phyloP scores from a whole-genome alignment of 2,329 filamentous ascomycete species.

The Clonostachys rhizophaga region DNA sequence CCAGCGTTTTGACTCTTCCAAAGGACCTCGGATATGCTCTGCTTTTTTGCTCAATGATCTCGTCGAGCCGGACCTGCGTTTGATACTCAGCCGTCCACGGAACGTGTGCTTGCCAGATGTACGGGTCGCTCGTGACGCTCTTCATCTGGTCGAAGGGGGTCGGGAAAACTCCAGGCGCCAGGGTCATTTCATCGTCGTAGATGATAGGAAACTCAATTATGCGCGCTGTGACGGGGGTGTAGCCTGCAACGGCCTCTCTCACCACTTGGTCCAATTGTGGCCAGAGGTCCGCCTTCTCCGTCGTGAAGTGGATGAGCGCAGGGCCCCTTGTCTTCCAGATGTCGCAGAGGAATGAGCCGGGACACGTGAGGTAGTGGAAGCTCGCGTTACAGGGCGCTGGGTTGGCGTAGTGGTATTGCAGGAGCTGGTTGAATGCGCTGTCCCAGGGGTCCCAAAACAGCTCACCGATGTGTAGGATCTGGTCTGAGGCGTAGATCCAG shows the following conservation, averaged over 20 bases:
- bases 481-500: background rate
- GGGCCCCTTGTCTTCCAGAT: background rate
- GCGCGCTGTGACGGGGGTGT: background rate
- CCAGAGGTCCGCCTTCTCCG: background rate
- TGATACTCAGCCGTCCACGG: too few species aligned
- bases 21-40: too few species aligned
- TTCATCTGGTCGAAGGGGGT: background rate
- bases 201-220: background rate
- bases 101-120: background rate
- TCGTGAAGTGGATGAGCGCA: background rate
- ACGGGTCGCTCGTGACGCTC: background rate
- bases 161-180: background rate
- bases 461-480: background rate
- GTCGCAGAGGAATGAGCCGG: background rate
- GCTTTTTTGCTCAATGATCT: too few species aligned
- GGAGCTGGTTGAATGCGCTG: background rate
- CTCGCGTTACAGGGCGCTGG: background rate
- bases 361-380: background rate
- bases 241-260: background rate
- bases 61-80: too few species aligned
- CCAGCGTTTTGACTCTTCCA: too few species aligned
- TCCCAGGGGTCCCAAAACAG: background rate
- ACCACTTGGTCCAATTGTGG: background rate
- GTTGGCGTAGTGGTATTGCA: background rate
- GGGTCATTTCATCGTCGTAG: background rate